These are phyloP conservation scores for Laburnicola sp. DNA, from an alignment of 2,329 filamentous ascomycete species.

Conservation along the genomic window DNA sequence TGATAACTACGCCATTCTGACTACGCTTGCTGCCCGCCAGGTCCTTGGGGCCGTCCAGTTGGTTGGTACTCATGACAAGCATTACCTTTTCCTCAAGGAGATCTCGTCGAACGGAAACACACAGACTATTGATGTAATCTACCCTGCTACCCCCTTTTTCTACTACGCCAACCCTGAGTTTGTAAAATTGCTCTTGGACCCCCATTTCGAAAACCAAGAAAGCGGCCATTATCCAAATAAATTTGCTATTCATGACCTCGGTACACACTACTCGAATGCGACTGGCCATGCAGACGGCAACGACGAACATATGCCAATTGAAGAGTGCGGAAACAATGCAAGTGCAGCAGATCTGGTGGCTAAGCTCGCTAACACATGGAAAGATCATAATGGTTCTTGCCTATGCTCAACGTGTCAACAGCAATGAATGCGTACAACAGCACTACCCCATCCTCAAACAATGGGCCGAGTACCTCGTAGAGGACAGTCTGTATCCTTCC, in stretches of 20 bases:
- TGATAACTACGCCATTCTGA: constrained; percentile 54
- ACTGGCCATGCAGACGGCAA: constrained; percentile 56
- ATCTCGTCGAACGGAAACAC: constrained; percentile 62
- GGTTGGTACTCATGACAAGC: constrained; percentile 52
- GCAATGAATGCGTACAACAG: constrained; percentile 54
- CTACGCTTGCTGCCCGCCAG: constrained; percentile 58
- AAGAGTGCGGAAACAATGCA: constrained; percentile 62
- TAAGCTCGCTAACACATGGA: too few species aligned
- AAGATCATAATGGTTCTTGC: constrained; percentile 61
- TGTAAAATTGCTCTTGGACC: constrained; percentile 63
- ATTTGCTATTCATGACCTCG: constrained; percentile 58
- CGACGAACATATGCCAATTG: constrained; percentile 61
- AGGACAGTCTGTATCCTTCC: constrained; percentile 58
- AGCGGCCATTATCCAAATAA: constrained; percentile 67
- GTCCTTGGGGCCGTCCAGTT: constrained; percentile 56
- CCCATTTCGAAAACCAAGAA: constrained; percentile 69
- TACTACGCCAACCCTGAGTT: constrained; percentile 63
- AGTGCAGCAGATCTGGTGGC: too few species aligned
- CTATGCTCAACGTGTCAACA: constrained; percentile 60
- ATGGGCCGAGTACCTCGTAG: constrained; percentile 59
- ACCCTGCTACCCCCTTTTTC: constrained; percentile 55
- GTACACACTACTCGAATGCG: constrained; percentile 56
- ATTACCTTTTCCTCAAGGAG: constrained; percentile 60
- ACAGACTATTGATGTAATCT: constrained; percentile 61
- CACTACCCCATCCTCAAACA: constrained; percentile 59